A percentile compares a stretch with the other conserved stretches of the same genome.
These are phyloP conservation scores for Ganoderma lucidum DNA, from an alignment of 1,284 basidiomycete species.

Conservation along the genomic window DNA sequence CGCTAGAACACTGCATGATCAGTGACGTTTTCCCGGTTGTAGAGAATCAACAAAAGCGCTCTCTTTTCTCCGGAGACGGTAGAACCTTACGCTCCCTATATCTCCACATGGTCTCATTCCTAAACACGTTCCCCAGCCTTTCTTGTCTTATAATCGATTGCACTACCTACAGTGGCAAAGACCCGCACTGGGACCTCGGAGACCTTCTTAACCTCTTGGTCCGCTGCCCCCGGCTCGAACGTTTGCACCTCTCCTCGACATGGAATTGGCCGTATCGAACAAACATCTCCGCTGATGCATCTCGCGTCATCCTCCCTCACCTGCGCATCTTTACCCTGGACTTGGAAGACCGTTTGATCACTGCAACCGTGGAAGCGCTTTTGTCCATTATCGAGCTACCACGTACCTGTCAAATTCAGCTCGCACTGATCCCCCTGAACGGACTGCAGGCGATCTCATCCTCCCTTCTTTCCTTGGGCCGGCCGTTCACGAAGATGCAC, in stretches of 20 bases:
- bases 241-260: neutral
- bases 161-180: neutral
- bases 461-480: neutral
- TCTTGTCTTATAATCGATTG: neutral
- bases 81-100: neutral
- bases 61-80: neutral
- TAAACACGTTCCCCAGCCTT: neutral
- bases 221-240: neutral
- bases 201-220: neutral
- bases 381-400: neutral
- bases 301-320: neutral
- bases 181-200: neutral
- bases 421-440: neutral
- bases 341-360: neutral
- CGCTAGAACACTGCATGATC: slow-evolving; percentile 1
- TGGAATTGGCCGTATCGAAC: neutral
- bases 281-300: neutral
- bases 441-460: neutral
- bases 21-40: too few species aligned
- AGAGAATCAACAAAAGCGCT: neutral
- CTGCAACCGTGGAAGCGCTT: neutral
- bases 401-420: neutral
- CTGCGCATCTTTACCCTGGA: neutral
- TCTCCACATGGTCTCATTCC: neutral
- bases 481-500: neutral